Percentiles rank a stretch among this genome's conserved stretches.
Evolutionary conservation across 345 rosid genomes (phyloP).

Genomic region (Schrenkiella parvula): DNA sequence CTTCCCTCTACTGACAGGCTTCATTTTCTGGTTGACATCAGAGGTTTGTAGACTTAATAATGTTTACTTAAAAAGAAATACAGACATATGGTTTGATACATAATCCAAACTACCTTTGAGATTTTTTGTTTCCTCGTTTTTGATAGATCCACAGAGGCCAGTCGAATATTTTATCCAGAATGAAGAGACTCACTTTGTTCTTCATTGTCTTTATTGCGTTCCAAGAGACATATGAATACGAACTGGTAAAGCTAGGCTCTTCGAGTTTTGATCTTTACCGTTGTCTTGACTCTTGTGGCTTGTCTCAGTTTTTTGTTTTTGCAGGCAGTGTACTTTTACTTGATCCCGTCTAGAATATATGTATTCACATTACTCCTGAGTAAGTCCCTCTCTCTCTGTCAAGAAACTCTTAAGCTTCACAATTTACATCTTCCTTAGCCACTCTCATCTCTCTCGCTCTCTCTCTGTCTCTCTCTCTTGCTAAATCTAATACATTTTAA

Average conservation of each 20-base stretch:
- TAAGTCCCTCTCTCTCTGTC: conserved; percentile 3
- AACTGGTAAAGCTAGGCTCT: conserved; percentile 15
- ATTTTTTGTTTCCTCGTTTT: too few species aligned
- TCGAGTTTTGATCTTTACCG: background rate
- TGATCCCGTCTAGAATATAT: background rate
- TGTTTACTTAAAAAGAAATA: too few species aligned
- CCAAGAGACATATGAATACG: background rate
- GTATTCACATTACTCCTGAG: background rate
- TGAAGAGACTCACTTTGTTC: conserved; percentile 2
- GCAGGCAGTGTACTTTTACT: conserved; percentile 12
- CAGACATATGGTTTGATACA: background rate
- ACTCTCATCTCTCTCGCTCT: background rate
- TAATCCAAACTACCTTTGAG: background rate
- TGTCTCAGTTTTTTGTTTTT: background rate
- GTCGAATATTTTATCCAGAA: background rate
- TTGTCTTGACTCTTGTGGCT: background rate
- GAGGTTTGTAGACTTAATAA: too few species aligned
- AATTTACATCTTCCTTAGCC: too few species aligned
- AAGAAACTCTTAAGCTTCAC: too few species aligned
- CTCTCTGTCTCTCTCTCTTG: background rate
- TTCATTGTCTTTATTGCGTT: background rate
- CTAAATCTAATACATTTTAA: background rate
- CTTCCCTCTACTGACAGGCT: conserved; percentile 40
- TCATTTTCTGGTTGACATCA: conserved; percentile 41
- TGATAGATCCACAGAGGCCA: background rate